phyloP scores from a whole-genome alignment of 2,329 filamentous ascomycete genomes.

The Fusarium sp. region DNA sequence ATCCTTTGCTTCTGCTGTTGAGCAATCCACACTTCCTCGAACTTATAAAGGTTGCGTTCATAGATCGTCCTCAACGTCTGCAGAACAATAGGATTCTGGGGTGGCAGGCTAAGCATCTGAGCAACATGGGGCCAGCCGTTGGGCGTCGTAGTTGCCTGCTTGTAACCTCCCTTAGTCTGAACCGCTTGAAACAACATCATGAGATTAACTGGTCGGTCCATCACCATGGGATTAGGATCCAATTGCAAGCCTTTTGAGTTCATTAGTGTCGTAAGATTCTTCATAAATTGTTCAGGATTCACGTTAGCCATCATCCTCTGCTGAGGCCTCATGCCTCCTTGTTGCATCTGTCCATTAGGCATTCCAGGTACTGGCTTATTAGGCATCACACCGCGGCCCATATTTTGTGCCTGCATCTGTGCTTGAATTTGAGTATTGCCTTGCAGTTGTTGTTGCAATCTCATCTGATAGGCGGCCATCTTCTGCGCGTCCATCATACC shows the following conservation, averaged over 20 bases:
- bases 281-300: constrained; percentile 76
- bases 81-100: constrained; percentile 72
- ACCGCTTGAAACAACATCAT: constrained; percentile 82
- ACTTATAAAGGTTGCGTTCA: constrained; percentile 77
- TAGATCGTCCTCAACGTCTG: constrained; percentile 78
- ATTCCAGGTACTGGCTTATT: constrained; percentile 60
- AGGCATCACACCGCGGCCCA: constrained; percentile 62
- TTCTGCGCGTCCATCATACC: constrained; percentile 73
- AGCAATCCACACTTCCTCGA: constrained; percentile 74
- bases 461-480: constrained; percentile 82
- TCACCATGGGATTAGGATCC: constrained; percentile 77
- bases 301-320: constrained; percentile 53
- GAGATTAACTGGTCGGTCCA: constrained; percentile 77
- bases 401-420: constrained; percentile 60
- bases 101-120: constrained; percentile 68
- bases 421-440: constrained; percentile 59
- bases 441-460: constrained; percentile 79
- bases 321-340: constrained; percentile 61
- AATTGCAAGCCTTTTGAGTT: constrained; percentile 75
- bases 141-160: constrained; percentile 72
- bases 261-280: constrained; percentile 82
- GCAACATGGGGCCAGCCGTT: constrained; percentile 81
- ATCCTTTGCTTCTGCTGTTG: constrained; percentile 64
- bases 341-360: constrained; percentile 66
- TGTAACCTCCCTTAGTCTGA: constrained; percentile 78